Evolutionary conservation across 2,329 filamentous ascomycete genomes (phyloP), one percentile per base, ranked within the genome.

Genomic region (Colletotrichum tropicicola): DNA sequence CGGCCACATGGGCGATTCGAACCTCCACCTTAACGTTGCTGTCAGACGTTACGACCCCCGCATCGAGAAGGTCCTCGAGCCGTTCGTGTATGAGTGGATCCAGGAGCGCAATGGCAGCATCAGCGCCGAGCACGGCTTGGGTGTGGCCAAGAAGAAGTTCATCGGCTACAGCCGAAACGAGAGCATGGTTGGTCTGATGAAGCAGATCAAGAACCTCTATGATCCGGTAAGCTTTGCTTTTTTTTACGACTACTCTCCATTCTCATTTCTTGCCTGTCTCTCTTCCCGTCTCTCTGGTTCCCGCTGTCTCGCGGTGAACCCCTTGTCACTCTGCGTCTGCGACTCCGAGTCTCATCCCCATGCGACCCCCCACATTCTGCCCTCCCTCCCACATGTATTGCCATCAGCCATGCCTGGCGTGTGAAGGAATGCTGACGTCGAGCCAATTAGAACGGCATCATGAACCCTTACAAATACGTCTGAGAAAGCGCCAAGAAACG

Each of bases 391-490:
- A 35, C 13, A 51, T 21, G 49, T 28, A 15, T 32, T 17, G 41
- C 45, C 61, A 43, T 45, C 49, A 45, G 49, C 32, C 55, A 43
- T 61, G 62, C 68, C 53, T 60, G 55, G 56, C 51, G 63, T 49
- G 48, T 55, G 21, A 66, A 66, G 59, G 52, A 66, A 59, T 52
- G 63, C 63, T 66, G 59, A 66, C 63, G 27, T 52, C 25, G 52
- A 28, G 32, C 57, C 59, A 64, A 66, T 64, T 72, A 97, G 93
- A 97, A 97, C 71, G 94, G 94, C 49, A 98, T 98, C 79, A 97
- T 98, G 93, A 98, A 98, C 80, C 95, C 95, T 1, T 98, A 98
- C 84, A 98, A 98, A 81, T 98, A 98, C 78, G 91, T 98, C 70
- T 91, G 79, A 73, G 56, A 35, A 58, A 61, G 43, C 58, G 60